Percentiles rank a stretch among this genome's conserved stretches.
phyloP scores from a whole-genome alignment of 306 rosid genomes.

The Fragaria nilgerrensis region DNA sequence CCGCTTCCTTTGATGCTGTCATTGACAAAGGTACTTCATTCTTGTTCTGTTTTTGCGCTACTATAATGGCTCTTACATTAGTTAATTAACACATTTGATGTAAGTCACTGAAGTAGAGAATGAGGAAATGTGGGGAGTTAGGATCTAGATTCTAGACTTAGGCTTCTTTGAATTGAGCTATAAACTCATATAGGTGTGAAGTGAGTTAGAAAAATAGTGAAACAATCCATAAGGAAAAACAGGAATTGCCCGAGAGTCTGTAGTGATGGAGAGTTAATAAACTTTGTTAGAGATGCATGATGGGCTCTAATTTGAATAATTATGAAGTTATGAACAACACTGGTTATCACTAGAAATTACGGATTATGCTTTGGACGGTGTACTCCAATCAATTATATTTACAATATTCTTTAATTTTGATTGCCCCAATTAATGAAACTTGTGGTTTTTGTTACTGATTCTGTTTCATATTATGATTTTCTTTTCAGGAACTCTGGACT shows the following conservation, averaged over 20 bases:
- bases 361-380: neutral
- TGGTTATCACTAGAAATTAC: neutral
- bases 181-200: neutral
- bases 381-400: neutral
- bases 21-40: conserved; percentile 62
- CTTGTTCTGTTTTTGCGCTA: neutral
- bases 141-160: neutral
- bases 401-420: neutral
- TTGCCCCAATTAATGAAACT: neutral
- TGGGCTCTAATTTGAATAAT: neutral
- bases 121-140: neutral
- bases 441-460: neutral
- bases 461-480: conserved; percentile 14
- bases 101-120: neutral
- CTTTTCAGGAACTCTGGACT: conserved; percentile 85
- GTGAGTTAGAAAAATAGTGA: neutral
- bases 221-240: neutral
- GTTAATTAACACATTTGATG: neutral
- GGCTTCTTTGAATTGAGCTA: neutral
- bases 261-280: neutral
- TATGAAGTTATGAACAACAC: neutral
- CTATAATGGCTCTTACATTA: neutral
- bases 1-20: conserved; percentile 58
- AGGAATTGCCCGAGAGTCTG: neutral
- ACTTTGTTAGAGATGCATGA: neutral